Conservation (phyloP, 2,329 filamentous ascomycete species). For the Fusarium dimerum region DNA sequence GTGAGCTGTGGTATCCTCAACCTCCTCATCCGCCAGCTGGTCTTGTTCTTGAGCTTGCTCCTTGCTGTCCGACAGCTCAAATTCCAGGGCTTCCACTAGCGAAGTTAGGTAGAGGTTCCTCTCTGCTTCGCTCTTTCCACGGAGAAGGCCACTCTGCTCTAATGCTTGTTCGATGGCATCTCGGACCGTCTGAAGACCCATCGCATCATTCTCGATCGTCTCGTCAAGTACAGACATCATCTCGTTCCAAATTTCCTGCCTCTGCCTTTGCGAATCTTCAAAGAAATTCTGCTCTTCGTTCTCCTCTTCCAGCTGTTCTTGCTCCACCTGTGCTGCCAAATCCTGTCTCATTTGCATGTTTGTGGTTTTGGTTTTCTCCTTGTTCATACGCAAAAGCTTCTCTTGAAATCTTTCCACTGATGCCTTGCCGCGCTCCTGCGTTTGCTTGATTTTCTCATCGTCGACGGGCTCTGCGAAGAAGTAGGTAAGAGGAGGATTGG, state of each 20-base stretch:
- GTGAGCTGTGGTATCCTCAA: constrained; percentile 1
- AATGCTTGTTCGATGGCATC: constrained; percentile 58
- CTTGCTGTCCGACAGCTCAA: constrained; percentile 29
- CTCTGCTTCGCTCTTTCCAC: constrained; percentile 46
- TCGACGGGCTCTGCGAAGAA: constrained; percentile 86
- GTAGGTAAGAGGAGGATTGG: constrained; percentile 70
- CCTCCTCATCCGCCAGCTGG: constrained; percentile 5
- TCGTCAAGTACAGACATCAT: constrained; percentile 57
- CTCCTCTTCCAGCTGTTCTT: constrained; percentile 20
- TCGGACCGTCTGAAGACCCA: constrained; percentile 51
- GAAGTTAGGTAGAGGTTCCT: constrained; percentile 50
- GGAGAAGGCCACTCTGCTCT: constrained; percentile 54
- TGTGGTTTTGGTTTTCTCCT: constrained; percentile 31
- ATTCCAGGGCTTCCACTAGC: constrained; percentile 50
- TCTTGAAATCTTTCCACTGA: constrained; percentile 70
- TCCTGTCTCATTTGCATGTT: constrained; percentile 1
- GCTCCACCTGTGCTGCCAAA: constrained; percentile 8
- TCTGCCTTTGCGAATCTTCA: constrained; percentile 33
- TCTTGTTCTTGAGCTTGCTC: constrained; percentile 21
- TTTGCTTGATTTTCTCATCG: constrained; percentile 67
- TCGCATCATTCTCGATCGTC: constrained; percentile 58
- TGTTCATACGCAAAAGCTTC: constrained; percentile 52
- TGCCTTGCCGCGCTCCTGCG: constrained; percentile 69
- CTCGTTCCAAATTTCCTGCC: constrained; percentile 51
- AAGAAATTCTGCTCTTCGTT: constrained; percentile 10